Percentiles rank a stretch among this genome's conserved stretches.
Conservation (phyloP, 2,329 filamentous ascomycete species). For the Simplicillium aogashimaense region DNA sequence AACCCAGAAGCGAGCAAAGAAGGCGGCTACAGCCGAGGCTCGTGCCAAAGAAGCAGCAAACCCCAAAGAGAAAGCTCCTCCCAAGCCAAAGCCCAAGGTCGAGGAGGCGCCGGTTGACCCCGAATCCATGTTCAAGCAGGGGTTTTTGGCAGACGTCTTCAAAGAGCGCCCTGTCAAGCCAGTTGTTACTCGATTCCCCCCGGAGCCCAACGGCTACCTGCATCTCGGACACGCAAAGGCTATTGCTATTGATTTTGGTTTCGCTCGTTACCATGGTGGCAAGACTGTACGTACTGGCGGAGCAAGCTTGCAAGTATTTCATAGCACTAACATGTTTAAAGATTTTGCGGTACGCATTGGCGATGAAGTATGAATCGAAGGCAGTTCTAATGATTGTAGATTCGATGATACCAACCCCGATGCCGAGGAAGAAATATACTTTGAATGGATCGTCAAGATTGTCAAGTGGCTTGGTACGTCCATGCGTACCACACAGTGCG, state of each 20-base stretch:
- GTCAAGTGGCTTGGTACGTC: slow-evolving; percentile 64
- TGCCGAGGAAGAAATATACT: slow-evolving; percentile 84
- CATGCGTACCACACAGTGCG: too few relatives aligned
- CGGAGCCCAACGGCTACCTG: slow-evolving; percentile 76
- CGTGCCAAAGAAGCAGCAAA: slow-evolving; percentile 26
- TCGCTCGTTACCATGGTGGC: slow-evolving; percentile 68
- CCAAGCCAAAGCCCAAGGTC: slow-evolving; percentile 26
- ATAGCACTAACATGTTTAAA: neutral
- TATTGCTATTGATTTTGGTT: slow-evolving; percentile 84
- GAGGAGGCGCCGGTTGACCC: slow-evolving; percentile 21
- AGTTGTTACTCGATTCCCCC: slow-evolving; percentile 58
- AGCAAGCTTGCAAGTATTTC: neutral
- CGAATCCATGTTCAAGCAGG: slow-evolving; percentile 60
- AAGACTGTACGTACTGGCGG: slow-evolving; percentile 18
- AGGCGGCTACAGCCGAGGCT: slow-evolving; percentile 41
- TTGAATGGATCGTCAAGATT: slow-evolving; percentile 80
- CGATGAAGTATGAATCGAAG: neutral
- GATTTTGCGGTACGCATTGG: neutral
- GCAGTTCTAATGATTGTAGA: slow-evolving; percentile 30
- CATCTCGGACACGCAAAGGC: slow-evolving; percentile 86
- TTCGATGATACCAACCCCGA: slow-evolving; percentile 96
- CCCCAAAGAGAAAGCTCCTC: slow-evolving; percentile 17
- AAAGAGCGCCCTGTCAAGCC: slow-evolving; percentile 46
- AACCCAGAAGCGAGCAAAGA: slow-evolving; percentile 47
- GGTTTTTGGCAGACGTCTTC: slow-evolving; percentile 58